Evolutionary conservation across 805 yeast genomes (phyloP), one percentile per base, ranked within the genome.

Genomic region (Cyberlindnera petersonii): DNA sequence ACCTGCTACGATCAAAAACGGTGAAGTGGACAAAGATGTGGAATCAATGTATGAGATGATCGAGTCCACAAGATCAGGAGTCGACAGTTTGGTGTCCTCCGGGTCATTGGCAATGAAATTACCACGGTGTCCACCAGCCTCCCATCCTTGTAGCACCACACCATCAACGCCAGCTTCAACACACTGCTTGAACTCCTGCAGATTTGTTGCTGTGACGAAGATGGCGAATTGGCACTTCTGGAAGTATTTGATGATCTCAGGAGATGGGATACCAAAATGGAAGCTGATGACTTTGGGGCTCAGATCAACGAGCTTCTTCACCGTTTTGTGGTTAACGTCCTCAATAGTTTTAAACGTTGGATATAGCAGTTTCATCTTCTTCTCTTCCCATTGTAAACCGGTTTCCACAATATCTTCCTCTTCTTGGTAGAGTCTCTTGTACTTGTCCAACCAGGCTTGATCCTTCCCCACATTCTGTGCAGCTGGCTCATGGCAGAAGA

Each of bases 81-180:
- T 71, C 8, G 65, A 53, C 32, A 69, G 54, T 21, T 62, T 58
- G 16, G 44, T 45, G 39, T 61, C 60, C 9, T 46, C 43, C 22
- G 58, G 59, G 42, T 68, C 74, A 18, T 57, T 53, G 5, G 48
- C 44, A 8, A 28, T 47, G 36, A 68, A 71, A 45, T 64, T 69
- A 3, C 82, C 82, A 14, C 84, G 58, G 50, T 78, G 84, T 0
- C 84, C 84, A 18, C 84, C 84, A 4, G 84, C 84, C 47, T 77
- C 83, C 53, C 63, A 64, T 0, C 83, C 83, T 53, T 79, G 85
- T 19, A 68, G 63, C 7, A 71, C 60, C 4, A 77, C 55, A 2
- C 73, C 80, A 52, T 75, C 77, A 6, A 69, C 66, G 0, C 67
- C 67, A 0, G 53, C 40, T 0, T 55, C 49, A 3, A 53, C 22